phyloP scores from a whole-genome alignment of 495 filamentous ascomycete genomes.

The Parathielavia hyrcaniae region DNA sequence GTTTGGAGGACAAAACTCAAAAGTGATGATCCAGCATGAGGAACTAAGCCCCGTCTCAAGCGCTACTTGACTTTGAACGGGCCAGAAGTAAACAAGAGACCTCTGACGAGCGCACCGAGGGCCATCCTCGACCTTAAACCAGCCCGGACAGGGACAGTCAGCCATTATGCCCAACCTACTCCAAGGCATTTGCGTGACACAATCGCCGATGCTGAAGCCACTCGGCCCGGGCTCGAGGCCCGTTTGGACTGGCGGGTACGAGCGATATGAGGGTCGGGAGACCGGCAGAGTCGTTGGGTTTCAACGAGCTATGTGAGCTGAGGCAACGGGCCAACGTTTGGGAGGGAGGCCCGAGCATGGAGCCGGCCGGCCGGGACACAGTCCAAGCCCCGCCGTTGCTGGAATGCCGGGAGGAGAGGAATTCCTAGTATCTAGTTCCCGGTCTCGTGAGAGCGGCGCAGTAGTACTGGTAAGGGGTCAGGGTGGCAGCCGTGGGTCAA shows the following conservation, averaged over 20 bases:
- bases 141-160: background rate
- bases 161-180: background rate
- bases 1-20: background rate
- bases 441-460: background rate
- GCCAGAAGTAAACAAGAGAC: background rate
- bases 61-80: background rate
- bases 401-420: background rate
- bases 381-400: background rate
- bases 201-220: constrained; percentile 2
- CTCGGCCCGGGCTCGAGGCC: constrained; percentile 6
- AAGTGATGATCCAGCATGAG: background rate
- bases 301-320: constrained; percentile 3
- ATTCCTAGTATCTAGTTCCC: background rate
- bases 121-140: constrained; percentile 10
- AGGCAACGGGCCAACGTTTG: constrained; percentile 4
- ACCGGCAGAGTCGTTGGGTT: background rate
- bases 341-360: background rate
- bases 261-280: background rate
- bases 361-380: background rate
- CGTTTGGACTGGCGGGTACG: background rate
- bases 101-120: background rate
- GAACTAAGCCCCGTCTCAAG: background rate
- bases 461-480: background rate
- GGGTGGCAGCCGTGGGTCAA: constrained; percentile 1
- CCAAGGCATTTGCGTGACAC: background rate